Evolutionary conservation across 176 grass and related monocot genomes (phyloP), one percentile per base, ranked within the genome.

Genomic region (Saccharum officinarum): DNA sequence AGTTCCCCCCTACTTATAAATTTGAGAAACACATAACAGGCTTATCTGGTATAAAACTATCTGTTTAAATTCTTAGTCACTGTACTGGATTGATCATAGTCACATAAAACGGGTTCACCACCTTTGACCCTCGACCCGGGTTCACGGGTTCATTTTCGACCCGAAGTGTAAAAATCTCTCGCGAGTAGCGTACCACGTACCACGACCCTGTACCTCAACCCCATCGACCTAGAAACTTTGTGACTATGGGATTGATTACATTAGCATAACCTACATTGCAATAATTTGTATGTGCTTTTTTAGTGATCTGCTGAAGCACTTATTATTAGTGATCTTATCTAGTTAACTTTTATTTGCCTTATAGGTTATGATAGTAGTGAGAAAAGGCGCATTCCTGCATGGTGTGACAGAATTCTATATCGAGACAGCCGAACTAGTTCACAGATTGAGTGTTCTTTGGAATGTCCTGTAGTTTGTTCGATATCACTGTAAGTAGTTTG

Each of bases 331-430:
- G 1, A 15, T 65, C 26, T 6, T 80, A 60, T 60, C 8, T 60
- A 23, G 57, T 71, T 80, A 30, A 40, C 39, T 57, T 55, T 41
- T 60, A 17, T 76, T 34, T 50, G 39, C 82, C 67, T 67, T 93
- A 34, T 34, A 98, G 96, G 91, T 28, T 98, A 98, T 89, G 96
- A 98, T 90, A 86, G 64, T 68, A 95, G 85, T 79, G 96, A 98
- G 83, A 98, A 95, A 87, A 98, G 86, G 78, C 91, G 96, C 62
- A 92, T 98, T 83, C 95, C 95, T 77, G 93, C 95, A 63, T 98
- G 96, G 96, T 98, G 96, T 77, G 96, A 98, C 75, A 91, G 96
- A 47, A 92, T 98, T 79, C 49, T 98, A 42, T 95, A 95, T 88
- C 89, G 93, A 63, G 96, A 98, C 55, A 94, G 86, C 82, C 83